phyloP scores from a whole-genome alignment of 371 early-diverging fungal genomes.

The Chytridium lagenaria region DNA sequence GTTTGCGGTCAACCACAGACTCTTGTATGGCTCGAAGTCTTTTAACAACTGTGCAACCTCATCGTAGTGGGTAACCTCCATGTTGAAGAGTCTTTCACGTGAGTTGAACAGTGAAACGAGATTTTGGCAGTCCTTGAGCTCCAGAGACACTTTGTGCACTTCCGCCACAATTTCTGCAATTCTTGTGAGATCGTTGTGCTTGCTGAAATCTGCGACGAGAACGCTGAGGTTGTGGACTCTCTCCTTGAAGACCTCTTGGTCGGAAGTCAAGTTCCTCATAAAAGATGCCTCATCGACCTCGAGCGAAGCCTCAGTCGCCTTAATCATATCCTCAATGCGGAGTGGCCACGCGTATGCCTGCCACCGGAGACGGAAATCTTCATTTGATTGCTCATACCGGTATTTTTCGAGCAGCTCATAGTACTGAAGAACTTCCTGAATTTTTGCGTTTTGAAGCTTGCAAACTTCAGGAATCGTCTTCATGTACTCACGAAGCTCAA shows the following conservation, averaged over 20 bases:
- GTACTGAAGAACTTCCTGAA: conserved; percentile 58
- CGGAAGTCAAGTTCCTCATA: conserved; percentile 53
- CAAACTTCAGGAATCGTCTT: conserved; percentile 55
- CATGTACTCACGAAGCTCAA: conserved; percentile 61
- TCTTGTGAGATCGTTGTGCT: conserved; percentile 48
- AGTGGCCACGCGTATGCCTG: conserved; percentile 59
- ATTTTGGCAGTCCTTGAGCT: conserved; percentile 60
- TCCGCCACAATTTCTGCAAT: conserved; percentile 56
- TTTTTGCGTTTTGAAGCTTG: conserved; percentile 37
- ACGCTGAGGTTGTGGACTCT: conserved; percentile 50
- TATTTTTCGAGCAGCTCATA: conserved; percentile 61
- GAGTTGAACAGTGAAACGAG: conserved; percentile 55
- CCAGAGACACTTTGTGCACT: conserved; percentile 55
- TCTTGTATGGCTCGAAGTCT: conserved; percentile 66
- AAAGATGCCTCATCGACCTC: conserved; percentile 57
- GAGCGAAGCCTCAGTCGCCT: conserved; percentile 46
- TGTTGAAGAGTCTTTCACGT: conserved; percentile 59
- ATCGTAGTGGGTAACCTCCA: conserved; percentile 61
- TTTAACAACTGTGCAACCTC: conserved; percentile 52
- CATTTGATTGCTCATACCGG: conserved; percentile 58
- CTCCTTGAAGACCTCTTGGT: conserved; percentile 68
- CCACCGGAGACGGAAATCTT: conserved; percentile 61
- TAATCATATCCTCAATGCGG: conserved; percentile 56
- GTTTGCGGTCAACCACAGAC: conserved; percentile 56
- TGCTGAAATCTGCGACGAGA: conserved; percentile 57